Evolutionary conservation across 1,139 yeast genomes (phyloP).

Genomic region (Scheffersomyces insectosa): DNA sequence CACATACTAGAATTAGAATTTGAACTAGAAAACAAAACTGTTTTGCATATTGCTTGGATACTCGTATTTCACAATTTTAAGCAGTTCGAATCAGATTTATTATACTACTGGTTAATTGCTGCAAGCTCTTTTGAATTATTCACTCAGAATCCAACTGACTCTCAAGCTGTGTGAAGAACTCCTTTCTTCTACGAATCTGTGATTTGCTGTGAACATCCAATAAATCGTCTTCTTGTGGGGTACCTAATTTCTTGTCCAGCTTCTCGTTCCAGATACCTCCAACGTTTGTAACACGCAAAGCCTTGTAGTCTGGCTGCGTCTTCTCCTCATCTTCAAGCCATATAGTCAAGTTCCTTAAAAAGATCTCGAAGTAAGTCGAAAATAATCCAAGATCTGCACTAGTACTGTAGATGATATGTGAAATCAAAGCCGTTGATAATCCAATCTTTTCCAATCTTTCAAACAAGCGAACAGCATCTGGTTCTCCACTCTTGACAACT

Average conservation of each 20-base stretch:
- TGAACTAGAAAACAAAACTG: too few species aligned
- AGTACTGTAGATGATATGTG: slow-evolving; percentile 30
- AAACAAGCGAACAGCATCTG: slow-evolving; percentile 13
- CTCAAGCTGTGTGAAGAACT: slow-evolving; percentile 16
- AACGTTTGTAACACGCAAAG: slow-evolving; percentile 8
- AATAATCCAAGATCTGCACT: slow-evolving; percentile 18
- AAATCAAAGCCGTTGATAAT: slow-evolving; percentile 23
- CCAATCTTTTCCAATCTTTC: slow-evolving; percentile 22
- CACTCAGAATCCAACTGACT: too few species aligned
- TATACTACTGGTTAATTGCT: too few species aligned
- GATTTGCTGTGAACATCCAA: slow-evolving; percentile 20
- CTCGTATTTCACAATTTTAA: too few species aligned
- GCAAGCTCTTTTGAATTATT: too few species aligned
- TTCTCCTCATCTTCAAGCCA: too few species aligned
- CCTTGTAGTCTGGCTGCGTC: neutral
- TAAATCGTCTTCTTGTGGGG: slow-evolving; percentile 15
- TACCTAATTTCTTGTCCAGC: slow-evolving; percentile 22
- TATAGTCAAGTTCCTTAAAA: neutral
- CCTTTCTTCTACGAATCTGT: slow-evolving; percentile 21
- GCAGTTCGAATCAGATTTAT: too few species aligned
- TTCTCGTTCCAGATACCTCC: slow-evolving; percentile 32
- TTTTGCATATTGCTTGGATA: too few species aligned
- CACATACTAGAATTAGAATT: too few species aligned
- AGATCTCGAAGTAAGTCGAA: slow-evolving; percentile 4
- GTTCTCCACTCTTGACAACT: slow-evolving; percentile 1